Conservation (phyloP, 2,329 filamentous ascomycete genomes). For the Periglandula ipomoeae region DNA sequence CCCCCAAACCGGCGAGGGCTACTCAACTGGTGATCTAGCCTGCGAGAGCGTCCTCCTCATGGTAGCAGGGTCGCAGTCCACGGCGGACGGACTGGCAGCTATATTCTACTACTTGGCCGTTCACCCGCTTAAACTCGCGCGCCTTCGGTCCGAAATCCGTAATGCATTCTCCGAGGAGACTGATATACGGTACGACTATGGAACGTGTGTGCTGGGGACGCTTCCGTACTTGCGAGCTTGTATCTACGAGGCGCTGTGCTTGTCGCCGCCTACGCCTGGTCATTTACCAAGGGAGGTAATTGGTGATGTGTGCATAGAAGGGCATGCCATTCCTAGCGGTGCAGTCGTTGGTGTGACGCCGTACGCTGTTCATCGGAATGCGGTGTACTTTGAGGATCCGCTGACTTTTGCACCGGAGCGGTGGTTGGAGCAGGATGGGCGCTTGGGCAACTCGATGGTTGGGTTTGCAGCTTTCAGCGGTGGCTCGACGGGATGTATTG, state of each 20-base stretch:
- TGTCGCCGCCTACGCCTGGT: slow-evolving; percentile 14
- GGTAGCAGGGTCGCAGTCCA: slow-evolving; percentile 15
- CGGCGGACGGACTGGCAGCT: slow-evolving; percentile 11
- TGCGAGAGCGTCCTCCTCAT: slow-evolving; percentile 17
- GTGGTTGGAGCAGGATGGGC: slow-evolving; percentile 2
- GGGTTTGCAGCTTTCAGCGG: neutral
- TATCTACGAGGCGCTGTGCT: slow-evolving; percentile 16
- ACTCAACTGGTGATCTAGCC: slow-evolving; percentile 13
- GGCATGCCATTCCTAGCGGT: neutral
- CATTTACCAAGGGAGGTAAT: slow-evolving; percentile 12
- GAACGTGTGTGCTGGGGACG: slow-evolving; percentile 4
- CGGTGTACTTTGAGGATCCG: slow-evolving; percentile 1
- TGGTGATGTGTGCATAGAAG: neutral
- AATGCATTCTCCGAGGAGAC: slow-evolving; percentile 2
- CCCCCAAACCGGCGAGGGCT: slow-evolving; percentile 17
- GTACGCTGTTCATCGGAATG: slow-evolving; percentile 3
- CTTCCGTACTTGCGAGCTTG: slow-evolving; percentile 15
- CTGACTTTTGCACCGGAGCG: slow-evolving; percentile 4
- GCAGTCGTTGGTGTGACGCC: neutral
- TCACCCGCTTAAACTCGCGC: slow-evolving; percentile 6
- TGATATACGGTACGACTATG: neutral
- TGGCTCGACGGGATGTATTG: slow-evolving; percentile 6
- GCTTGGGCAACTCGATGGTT: neutral
- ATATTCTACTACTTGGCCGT: slow-evolving; percentile 14
- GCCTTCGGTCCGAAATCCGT: slow-evolving; percentile 9